Conservation (phyloP, 495 filamentous ascomycete genomes). For the Podospora didyma region DNA sequence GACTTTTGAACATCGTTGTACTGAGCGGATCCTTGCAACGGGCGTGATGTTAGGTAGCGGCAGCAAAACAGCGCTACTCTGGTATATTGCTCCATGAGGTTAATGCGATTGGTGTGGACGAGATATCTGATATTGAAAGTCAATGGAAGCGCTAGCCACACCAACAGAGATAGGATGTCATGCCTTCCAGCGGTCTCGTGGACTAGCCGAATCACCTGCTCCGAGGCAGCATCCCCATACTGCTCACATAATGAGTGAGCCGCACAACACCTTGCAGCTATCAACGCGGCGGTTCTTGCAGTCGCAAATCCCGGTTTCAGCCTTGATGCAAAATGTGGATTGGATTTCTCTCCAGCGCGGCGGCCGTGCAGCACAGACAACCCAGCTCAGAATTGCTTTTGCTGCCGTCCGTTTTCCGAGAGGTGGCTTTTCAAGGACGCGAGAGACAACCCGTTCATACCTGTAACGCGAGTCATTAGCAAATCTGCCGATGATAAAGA, state of each 20-base stretch:
- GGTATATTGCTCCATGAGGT: neutral
- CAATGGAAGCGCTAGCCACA: neutral
- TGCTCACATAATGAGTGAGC: neutral
- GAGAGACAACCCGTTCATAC: neutral
- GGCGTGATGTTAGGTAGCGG: neutral
- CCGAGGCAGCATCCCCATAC: neutral
- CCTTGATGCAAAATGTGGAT: slow-evolving; percentile 1
- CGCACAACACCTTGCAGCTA: neutral
- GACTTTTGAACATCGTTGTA: neutral
- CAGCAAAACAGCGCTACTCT: neutral
- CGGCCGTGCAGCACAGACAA: neutral
- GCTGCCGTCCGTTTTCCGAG: neutral
- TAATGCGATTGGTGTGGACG: neutral
- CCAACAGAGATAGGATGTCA: neutral
- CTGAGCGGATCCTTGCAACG: neutral
- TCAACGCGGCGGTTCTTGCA: neutral
- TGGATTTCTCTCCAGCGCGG: slow-evolving; percentile 5
- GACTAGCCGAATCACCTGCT: neutral
- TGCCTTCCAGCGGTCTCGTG: slow-evolving; percentile 2
- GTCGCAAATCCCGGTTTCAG: neutral
- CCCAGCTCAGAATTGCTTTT: neutral
- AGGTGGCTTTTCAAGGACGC: neutral
- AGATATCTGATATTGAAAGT: neutral
- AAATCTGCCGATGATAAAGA: neutral
- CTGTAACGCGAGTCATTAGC: neutral